These are phyloP conservation scores for Fraxinus albicans DNA, from an alignment of 305 asterid genomes.

Conservation along the genomic window DNA sequence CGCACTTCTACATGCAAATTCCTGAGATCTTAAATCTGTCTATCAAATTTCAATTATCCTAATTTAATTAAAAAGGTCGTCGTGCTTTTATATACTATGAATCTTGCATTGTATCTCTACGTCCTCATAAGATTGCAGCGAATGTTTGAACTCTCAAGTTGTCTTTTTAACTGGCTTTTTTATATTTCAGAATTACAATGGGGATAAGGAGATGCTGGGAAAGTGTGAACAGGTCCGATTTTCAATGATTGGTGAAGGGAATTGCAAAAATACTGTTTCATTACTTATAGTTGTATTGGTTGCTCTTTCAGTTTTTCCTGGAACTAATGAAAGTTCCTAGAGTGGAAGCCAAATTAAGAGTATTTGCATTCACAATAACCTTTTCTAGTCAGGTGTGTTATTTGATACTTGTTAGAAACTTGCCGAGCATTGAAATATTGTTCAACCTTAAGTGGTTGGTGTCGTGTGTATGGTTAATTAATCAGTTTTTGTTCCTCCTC, in stretches of 20 bases:
- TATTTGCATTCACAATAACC: constrained; percentile 86
- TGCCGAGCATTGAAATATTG: constrained; percentile 22
- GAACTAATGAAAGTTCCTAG: constrained; percentile 99
- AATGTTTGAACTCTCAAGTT: constrained; percentile 13
- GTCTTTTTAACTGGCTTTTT: constrained; percentile 23
- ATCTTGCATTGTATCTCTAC: neutral
- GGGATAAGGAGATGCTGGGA: constrained; percentile 91
- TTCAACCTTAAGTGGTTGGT: no score
- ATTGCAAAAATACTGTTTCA: constrained; percentile 19
- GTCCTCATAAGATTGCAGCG: neutral
- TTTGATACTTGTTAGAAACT: constrained; percentile 19
- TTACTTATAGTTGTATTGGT: constrained; percentile 31
- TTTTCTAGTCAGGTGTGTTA: constrained; percentile 76
- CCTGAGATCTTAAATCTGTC: neutral
- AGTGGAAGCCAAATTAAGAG: constrained; percentile 95
- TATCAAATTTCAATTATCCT: neutral
- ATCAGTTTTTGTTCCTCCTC: no score
- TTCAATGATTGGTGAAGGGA: constrained; percentile 23
- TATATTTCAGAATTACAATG: constrained; percentile 75
- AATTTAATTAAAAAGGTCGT: neutral
- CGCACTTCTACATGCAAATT: neutral
- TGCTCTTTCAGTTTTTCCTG: constrained; percentile 74
- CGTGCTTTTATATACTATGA: neutral
- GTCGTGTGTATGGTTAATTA: no score
- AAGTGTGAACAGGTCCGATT: constrained; percentile 88